A percentile compares a stretch with the other conserved stretches of the same genome.
phyloP scores from a whole-genome alignment of 768 basidiomycete genomes.

The Pisolithus marmoratus region DNA sequence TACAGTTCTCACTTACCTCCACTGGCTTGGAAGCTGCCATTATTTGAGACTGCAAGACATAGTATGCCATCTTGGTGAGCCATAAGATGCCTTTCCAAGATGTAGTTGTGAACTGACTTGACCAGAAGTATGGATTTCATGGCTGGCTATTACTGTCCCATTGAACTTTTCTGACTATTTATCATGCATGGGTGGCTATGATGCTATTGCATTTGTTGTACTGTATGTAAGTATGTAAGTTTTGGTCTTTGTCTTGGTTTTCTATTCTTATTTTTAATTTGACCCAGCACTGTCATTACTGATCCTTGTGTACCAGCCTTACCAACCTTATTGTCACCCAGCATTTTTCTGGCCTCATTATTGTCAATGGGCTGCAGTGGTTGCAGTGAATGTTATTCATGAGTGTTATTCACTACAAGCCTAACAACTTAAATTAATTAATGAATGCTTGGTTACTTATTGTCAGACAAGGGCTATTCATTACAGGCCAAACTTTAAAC shows the following conservation, averaged over 20 bases:
- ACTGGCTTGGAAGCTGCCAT: constrained; percentile 2
- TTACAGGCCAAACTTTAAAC: not conserved
- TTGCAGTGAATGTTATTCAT: too few species aligned
- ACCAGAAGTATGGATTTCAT: not conserved
- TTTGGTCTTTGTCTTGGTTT: too few species aligned
- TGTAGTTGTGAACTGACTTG: not conserved
- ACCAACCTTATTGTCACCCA: not conserved
- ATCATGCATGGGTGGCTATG: not conserved
- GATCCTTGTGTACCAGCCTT: too few species aligned
- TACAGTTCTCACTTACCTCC: constrained; percentile 1
- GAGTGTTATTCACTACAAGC: not conserved
- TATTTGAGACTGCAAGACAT: constrained; percentile 2
- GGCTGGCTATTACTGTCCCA: not conserved
- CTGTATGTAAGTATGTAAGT: too few species aligned
- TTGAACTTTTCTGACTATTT: not conserved
- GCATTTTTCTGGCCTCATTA: not conserved
- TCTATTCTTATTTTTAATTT: not conserved
- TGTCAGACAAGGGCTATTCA: not conserved
- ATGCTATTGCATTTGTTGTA: not conserved
- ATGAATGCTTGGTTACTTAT: not conserved
- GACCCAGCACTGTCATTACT: too few species aligned
- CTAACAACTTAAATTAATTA: not conserved
- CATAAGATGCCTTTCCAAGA: not conserved
- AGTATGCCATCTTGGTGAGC: constrained; percentile 5
- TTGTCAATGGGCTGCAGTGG: not conserved